A percentile compares a stretch with the other conserved stretches of the same genome.
These are phyloP conservation scores for Coemansia pectinata DNA, from an alignment of 192 early-diverging fungal genomes.

Conservation along the genomic window DNA sequence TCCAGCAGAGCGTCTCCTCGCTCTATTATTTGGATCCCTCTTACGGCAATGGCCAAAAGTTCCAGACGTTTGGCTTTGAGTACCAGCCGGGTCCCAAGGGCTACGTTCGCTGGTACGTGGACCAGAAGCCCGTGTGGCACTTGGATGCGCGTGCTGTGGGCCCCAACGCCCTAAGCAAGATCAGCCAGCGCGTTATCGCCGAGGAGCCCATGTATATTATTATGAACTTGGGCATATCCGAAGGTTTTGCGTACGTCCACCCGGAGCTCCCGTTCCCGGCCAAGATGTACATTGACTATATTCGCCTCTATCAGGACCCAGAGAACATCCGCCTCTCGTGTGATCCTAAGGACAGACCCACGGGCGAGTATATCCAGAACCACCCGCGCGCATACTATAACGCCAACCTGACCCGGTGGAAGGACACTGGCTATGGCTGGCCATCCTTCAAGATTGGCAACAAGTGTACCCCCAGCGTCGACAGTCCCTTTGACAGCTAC, in stretches of 20 bases:
- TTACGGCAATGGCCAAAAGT: slow-evolving; percentile 37
- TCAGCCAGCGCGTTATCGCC: slow-evolving; percentile 49
- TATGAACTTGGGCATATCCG: slow-evolving; percentile 56
- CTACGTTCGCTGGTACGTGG: slow-evolving; percentile 49
- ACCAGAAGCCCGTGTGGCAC: slow-evolving; percentile 48
- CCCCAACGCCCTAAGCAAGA: slow-evolving; percentile 44
- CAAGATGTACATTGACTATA: slow-evolving; percentile 59
- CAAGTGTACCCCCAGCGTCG: slow-evolving; percentile 39
- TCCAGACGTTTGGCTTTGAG: slow-evolving; percentile 54
- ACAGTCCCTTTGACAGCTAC: slow-evolving; percentile 26
- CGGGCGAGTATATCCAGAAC: slow-evolving; percentile 57
- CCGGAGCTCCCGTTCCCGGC: slow-evolving; percentile 47
- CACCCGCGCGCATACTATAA: slow-evolving; percentile 59
- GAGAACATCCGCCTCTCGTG: slow-evolving; percentile 57
- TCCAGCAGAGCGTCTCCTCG: slow-evolving; percentile 56
- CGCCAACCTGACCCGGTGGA: slow-evolving; percentile 51
- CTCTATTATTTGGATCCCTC: slow-evolving; percentile 42
- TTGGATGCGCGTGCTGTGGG: slow-evolving; percentile 46
- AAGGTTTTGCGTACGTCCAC: slow-evolving; percentile 50
- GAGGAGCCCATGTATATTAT: slow-evolving; percentile 66
- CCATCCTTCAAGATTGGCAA: slow-evolving; percentile 52
- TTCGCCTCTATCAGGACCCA: slow-evolving; percentile 59
- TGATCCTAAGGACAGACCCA: slow-evolving; percentile 58
- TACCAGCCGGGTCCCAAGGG: slow-evolving; percentile 53
- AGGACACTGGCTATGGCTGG: slow-evolving; percentile 47